phyloP scores from a whole-genome alignment of 805 yeast genomes.

The Cephaloascus albidus region DNA sequence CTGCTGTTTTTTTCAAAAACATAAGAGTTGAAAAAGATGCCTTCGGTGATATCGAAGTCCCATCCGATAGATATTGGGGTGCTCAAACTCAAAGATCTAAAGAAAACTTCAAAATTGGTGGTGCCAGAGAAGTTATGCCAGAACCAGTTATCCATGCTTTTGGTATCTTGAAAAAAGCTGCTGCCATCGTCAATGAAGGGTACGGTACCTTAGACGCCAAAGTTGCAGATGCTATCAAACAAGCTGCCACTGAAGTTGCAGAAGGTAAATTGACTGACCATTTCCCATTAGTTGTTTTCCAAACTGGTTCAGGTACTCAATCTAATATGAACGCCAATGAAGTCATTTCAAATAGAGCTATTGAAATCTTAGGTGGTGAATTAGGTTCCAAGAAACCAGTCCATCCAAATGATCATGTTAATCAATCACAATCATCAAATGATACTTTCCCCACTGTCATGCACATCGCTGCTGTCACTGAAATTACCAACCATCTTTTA shows the following conservation, averaged over 20 bases:
- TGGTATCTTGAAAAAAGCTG: constrained; percentile 89
- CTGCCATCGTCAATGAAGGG: constrained; percentile 81
- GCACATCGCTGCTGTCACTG: constrained; percentile 98
- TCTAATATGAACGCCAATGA: constrained; percentile 99
- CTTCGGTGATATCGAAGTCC: constrained; percentile 93
- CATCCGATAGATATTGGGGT: constrained; percentile 86
- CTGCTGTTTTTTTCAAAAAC: background rate
- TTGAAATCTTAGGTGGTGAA: constrained; percentile 88
- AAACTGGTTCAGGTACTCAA: constrained; percentile 98
- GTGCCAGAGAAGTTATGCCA: constrained; percentile 83
- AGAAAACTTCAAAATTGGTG: constrained; percentile 94
- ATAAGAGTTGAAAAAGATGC: constrained; percentile 85
- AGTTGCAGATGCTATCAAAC: constrained; percentile 74
- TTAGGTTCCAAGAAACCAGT: constrained; percentile 90
- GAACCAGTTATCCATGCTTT: constrained; percentile 85
- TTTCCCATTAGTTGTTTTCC: constrained; percentile 97
- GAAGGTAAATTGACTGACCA: constrained; percentile 88
- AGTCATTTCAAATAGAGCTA: constrained; percentile 97
- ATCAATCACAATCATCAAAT: constrained; percentile 97
- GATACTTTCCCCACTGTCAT: constrained; percentile 99
- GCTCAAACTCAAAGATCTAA: constrained; percentile 95
- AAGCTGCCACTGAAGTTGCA: constrained; percentile 92
- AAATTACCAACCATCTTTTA: constrained; percentile 63
- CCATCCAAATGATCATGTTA: constrained; percentile 98
- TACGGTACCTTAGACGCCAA: constrained; percentile 79